Evolutionary conservation across 169 alveolate species (phyloP), one percentile per base, ranked within the genome.

Genomic region (Hepatocystis sp.): DNA sequence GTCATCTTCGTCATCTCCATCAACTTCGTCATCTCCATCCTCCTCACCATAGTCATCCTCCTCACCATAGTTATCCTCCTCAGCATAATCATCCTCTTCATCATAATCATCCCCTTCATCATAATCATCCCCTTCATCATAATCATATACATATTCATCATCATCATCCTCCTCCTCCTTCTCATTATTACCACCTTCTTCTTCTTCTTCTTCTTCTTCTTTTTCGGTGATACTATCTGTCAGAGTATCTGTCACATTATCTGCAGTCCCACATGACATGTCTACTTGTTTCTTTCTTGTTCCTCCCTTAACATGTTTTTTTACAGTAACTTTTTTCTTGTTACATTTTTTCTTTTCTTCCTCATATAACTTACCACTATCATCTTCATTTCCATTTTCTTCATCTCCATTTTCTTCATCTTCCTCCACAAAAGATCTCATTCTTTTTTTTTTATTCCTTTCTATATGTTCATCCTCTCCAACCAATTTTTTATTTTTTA

Each of bases 161-260:
- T 13, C 23, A 10, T 64, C 47, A 0, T 11, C 25, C n/a, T 36
- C 32, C 4, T 27, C 27, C 23, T 23, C 30, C n/a, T 58, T 28
- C 4, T 23, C 23, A 4, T 23, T 10, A 1, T 39, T n/a, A 1
- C 15, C 49, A 10, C 21, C 66, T 1, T 39, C 21, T 13, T n/a
- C 19, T 34, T 39, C 39, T n/a, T 1, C 53, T 34, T 44, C 56
- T 25, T 67, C 66, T 25, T 66, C 51, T 47, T 13, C 28, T 11
- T 23, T 32, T 21, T 46, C n/a, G n/a, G 0, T 40, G 4, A 4
- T 19, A 10, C 28, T 23, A 10, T n/a, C 4, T n/a, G n/a, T n/a
- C n/a, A n/a, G n/a, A n/a, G n/a, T n/a, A n/a, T n/a, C n/a, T n/a
- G n/a, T n/a, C n/a, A n/a, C n/a, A n/a, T n/a, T n/a, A n/a, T n/a